Percentiles rank a stretch among this genome's conserved stretches.
These are phyloP conservation scores for Lojkania enalia DNA, from an alignment of 2,329 filamentous ascomycete genomes.

Conservation along the genomic window DNA sequence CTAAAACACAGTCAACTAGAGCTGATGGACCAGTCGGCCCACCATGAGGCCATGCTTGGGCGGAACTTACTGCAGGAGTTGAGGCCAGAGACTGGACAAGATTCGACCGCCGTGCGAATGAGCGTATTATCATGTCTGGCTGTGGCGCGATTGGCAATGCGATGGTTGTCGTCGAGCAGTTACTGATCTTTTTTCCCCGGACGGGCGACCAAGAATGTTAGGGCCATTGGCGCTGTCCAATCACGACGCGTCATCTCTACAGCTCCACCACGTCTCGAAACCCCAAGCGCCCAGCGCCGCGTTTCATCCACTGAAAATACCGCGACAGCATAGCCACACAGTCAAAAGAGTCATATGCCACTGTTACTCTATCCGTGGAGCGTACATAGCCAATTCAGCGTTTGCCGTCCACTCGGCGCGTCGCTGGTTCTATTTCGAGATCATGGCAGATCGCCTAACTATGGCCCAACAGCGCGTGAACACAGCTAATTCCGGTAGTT, in stretches of 20 bases:
- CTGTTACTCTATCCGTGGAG: conserved; percentile 26
- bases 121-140: conserved; percentile 38
- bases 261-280: conserved; percentile 18
- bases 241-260: conserved; percentile 26
- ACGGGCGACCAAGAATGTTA: conserved; percentile 16
- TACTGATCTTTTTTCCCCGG: conserved; percentile 26
- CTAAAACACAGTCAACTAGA: conserved; percentile 32
- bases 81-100: conserved; percentile 19
- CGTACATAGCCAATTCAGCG: conserved; percentile 21
- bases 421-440: conserved; percentile 36
- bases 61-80: conserved; percentile 15
- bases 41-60: conserved; percentile 9
- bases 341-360: conserved; percentile 28
- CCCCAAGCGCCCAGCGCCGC: conserved; percentile 31
- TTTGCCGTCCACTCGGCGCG: conserved; percentile 39
- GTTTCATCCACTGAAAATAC: conserved; percentile 34
- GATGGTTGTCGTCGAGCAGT: conserved; percentile 13
- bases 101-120: conserved; percentile 34
- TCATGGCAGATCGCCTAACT: conserved; percentile 10
- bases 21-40: conserved; percentile 11
- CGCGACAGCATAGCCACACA: conserved; percentile 36
- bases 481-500: background rate
- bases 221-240: conserved; percentile 29
- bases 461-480: conserved; percentile 3
- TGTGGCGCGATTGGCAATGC: conserved; percentile 14